A percentile compares a stretch with the other conserved stretches of the same genome.
These are phyloP conservation scores for Alloascoidea africana DNA, from an alignment of 805 yeast genomes.

Conservation along the genomic window DNA sequence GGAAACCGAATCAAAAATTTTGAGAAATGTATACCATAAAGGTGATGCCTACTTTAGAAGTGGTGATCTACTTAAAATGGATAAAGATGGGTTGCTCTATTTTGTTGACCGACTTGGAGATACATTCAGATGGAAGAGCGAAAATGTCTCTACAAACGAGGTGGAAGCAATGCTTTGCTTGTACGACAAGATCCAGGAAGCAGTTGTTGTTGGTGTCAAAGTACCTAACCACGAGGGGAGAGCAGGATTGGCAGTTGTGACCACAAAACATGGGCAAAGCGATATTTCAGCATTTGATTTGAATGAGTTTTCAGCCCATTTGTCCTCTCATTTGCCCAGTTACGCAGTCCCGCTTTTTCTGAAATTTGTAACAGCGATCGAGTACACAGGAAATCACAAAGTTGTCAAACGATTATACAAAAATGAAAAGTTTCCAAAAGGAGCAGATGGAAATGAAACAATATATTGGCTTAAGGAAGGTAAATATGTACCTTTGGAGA, in stretches of 20 bases:
- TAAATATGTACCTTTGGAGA: conserved; percentile 39
- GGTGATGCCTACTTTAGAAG: conserved; percentile 90
- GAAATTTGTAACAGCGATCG: conserved; percentile 47
- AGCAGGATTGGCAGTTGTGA: conserved; percentile 79
- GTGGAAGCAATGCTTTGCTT: conserved; percentile 64
- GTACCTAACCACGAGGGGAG: conserved; percentile 87
- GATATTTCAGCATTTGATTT: conserved; percentile 20
- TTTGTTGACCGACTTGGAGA: conserved; percentile 91
- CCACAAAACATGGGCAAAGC: conserved; percentile 24
- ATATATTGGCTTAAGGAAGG: conserved; percentile 58
- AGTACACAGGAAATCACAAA: conserved; percentile 70
- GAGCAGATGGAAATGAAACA: conserved; percentile 38
- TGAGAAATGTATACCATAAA: conserved; percentile 55
- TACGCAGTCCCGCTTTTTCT: conserved; percentile 80
- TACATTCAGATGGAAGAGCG: conserved; percentile 94
- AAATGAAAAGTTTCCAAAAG: conserved; percentile 56
- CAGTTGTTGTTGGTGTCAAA: conserved; percentile 77
- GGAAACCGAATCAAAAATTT: conserved; percentile 67
- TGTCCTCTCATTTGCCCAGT: conserved; percentile 42
- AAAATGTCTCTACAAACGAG: conserved; percentile 86
- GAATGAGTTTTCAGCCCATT: conserved; percentile 20
- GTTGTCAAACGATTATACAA: conserved; percentile 55
- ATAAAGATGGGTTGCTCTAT: conserved; percentile 53
- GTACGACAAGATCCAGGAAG: conserved; percentile 29
- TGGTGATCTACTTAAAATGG: conserved; percentile 69